Evolutionary conservation across 2,329 filamentous ascomycete genomes (phyloP).

Genomic region (Colletotrichum endophyticum): DNA sequence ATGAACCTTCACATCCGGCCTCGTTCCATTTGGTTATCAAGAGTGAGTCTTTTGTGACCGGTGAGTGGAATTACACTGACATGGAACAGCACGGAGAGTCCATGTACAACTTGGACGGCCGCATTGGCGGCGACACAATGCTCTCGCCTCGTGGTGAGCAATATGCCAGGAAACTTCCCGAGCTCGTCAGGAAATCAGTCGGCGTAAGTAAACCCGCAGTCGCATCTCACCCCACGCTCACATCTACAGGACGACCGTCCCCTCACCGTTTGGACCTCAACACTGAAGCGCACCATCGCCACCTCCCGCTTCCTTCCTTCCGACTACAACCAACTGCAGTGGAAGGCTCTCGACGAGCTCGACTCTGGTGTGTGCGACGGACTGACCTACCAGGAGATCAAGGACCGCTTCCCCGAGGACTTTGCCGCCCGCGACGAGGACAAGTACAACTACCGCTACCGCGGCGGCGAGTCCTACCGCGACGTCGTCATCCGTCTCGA

Average conservation of each 20-base stretch:
- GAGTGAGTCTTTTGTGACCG: slow-evolving; percentile 60
- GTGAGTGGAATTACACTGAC: neutral
- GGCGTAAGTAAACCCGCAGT: slow-evolving; percentile 62
- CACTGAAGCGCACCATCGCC: slow-evolving; percentile 82
- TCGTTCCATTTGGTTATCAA: slow-evolving; percentile 93
- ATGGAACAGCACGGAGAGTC: slow-evolving; percentile 84
- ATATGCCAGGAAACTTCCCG: slow-evolving; percentile 85
- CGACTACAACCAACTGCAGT: slow-evolving; percentile 92
- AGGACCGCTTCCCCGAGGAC: slow-evolving; percentile 88
- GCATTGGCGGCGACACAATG: slow-evolving; percentile 91
- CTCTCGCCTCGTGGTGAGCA: slow-evolving; percentile 86
- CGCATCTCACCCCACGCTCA: neutral
- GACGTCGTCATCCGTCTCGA: slow-evolving; percentile 98
- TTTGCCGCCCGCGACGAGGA: slow-evolving; percentile 95
- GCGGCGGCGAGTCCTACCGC: slow-evolving; percentile 92
- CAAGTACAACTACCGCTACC: slow-evolving; percentile 99
- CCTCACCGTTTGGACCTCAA: slow-evolving; percentile 68
- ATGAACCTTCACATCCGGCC: slow-evolving; percentile 99
- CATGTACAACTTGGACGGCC: slow-evolving; percentile 85
- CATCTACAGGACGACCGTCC: slow-evolving; percentile 60
- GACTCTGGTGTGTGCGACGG: slow-evolving; percentile 97
- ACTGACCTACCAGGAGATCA: slow-evolving; percentile 94
- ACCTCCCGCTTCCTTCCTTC: slow-evolving; percentile 83
- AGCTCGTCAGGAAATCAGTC: slow-evolving; percentile 83
- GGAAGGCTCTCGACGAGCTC: slow-evolving; percentile 97